These are phyloP conservation scores for Imleria badia DNA, from an alignment of 768 basidiomycete genomes.

Conservation along the genomic window DNA sequence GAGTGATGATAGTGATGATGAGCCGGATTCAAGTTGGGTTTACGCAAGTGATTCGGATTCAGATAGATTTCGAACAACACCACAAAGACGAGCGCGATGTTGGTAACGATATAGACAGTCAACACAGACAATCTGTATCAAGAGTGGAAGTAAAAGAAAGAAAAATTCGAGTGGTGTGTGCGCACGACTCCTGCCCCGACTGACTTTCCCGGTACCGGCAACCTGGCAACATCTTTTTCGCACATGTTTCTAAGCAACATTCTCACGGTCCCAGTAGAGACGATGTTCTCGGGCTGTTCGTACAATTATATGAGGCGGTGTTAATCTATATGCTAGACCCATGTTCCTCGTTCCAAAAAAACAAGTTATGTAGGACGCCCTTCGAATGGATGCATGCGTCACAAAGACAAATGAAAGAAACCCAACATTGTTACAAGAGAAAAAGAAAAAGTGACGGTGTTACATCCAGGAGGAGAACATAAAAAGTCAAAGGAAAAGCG, in stretches of 20 bases:
- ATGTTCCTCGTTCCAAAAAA: conserved; percentile 23
- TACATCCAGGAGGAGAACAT: conserved; percentile 6
- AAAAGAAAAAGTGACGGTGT: not conserved
- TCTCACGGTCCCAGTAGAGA: not conserved
- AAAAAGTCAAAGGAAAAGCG: not conserved
- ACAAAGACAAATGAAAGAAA: not conserved
- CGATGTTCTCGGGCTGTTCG: conserved; percentile 1
- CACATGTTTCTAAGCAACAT: conserved; percentile 11
- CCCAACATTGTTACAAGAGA: conserved; percentile 1
- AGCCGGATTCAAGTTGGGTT: not conserved
- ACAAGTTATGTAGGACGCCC: not conserved
- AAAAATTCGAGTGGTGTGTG: not conserved
- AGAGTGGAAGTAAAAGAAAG: not conserved
- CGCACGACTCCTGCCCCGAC: not conserved
- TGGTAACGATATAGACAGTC: not conserved
- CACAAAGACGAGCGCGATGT: not conserved
- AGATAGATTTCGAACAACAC: not conserved
- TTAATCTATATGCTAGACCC: conserved; percentile 31
- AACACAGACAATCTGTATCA: not conserved
- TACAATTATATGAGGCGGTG: conserved; percentile 30
- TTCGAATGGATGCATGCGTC: conserved; percentile 17
- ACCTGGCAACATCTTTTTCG: not conserved
- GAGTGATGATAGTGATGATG: not conserved
- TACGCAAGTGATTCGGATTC: not conserved
- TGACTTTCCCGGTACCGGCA: not conserved